phyloP scores from a whole-genome alignment of 352 stramenopile species.

The Stramenopiles sp. region DNA sequence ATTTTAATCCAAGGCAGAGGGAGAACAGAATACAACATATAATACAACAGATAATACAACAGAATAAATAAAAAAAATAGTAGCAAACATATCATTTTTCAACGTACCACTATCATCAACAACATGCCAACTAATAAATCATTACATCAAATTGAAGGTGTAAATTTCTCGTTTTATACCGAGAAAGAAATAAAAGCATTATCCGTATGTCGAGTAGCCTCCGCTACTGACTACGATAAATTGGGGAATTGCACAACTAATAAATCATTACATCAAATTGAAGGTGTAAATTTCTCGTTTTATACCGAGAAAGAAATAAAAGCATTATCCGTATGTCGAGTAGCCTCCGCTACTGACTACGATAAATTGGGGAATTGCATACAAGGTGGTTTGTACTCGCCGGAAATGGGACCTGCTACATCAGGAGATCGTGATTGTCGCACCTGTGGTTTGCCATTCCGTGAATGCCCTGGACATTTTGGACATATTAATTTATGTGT shows the following conservation, averaged over 20 bases:
- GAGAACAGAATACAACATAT: too few species aligned
- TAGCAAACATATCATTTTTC: too few species aligned
- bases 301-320: constrained; percentile 93
- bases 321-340: constrained; percentile 81
- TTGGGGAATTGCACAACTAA: constrained; percentile 65
- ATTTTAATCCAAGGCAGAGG: too few species aligned
- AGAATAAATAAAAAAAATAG: too few species aligned
- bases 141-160: constrained; percentile 60
- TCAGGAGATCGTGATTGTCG: constrained; percentile 68
- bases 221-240: constrained; percentile 73
- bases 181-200: constrained; percentile 86
- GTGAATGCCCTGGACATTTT: constrained; percentile 89
- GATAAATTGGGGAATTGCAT: constrained; percentile 65
- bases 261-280: constrained; percentile 62
- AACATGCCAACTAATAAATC: too few species aligned
- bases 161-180: constrained; percentile 87
- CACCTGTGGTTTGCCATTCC: constrained; percentile 83
- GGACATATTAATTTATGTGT: constrained; percentile 96
- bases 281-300: constrained; percentile 76
- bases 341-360: constrained; percentile 81
- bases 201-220: constrained; percentile 88
- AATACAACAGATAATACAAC: too few species aligned
- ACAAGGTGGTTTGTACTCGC: constrained; percentile 80
- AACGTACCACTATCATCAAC: too few species aligned
- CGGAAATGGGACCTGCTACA: constrained; percentile 61